Evolutionary conservation across 169 alveolate genomes (phyloP), one percentile per base, ranked within the genome.

Genomic region (Plasmodium coatneyi): DNA sequence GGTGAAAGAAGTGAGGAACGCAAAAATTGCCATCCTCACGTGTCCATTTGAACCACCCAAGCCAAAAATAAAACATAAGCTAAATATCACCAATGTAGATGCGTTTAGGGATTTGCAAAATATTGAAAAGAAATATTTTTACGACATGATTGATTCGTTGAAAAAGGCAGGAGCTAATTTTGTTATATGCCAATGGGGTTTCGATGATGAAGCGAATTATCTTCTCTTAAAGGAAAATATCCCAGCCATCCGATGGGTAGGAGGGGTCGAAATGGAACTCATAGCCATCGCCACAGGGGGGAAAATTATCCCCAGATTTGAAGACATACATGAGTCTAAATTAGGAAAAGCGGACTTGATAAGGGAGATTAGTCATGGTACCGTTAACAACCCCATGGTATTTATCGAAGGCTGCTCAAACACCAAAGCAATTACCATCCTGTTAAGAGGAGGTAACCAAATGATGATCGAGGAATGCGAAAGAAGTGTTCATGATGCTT

Each of bases 31-130:
- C 22, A 98, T 99, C 60, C 97, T 99, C 66, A 99, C 99, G 12
- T 99, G 99, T 95, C 99, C 99, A 22, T 99, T 99, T 95, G 99
- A 99, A 95, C 99, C 99, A 34, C 99, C 99, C 41, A 99, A 99
- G 95, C 99, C 99, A 3, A 99, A 99, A 96, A 99, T 99, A 66
- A 99, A 99, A 97, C 99, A 99, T 93, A 99, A 98, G 94, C 97
- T 99, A 22, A 99, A 99, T 92, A 99, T 99, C 92, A 98, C 98
- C 16, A 96, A 96, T 84, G 99, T 98, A 19, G 99, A 98, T 86
- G 99, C 99, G 87, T 99, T 98, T 96, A 97, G 98, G 92, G 98
- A 98, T 96, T 97, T 99, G 66, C 98, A 96, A 54, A 93, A 91
- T 41, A 93, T 96, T 54, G 97, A 96, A 71, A 98, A 98, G 96